Evolutionary conservation across 768 basidiomycete genomes (phyloP).

Genomic region (Tricholoma saponaceum): DNA sequence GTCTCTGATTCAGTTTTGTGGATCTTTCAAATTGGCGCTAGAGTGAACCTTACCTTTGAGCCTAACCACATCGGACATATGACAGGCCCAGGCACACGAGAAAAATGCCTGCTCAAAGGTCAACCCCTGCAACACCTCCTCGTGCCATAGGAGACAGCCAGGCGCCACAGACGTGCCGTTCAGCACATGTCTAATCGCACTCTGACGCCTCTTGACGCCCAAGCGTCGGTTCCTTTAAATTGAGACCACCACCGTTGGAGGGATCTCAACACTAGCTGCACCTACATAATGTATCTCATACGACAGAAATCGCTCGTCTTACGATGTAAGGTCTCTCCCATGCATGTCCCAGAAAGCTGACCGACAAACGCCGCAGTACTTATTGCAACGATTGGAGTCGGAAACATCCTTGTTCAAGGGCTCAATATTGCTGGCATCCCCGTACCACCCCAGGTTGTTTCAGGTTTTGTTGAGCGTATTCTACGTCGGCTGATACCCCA

Average conservation of each 20-base stretch:
- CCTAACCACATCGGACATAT: background rate
- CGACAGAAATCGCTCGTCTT: background rate
- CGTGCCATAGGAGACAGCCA: background rate
- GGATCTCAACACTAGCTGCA: background rate
- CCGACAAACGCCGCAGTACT: background rate
- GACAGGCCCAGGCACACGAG: background rate
- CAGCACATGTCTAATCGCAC: background rate
- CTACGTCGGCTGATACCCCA: background rate
- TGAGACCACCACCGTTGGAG: background rate
- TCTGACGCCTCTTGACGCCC: background rate
- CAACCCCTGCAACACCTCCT: no score
- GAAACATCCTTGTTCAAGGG: background rate
- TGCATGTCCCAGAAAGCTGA: background rate
- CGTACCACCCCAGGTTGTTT: background rate
- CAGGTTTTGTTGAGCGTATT: background rate
- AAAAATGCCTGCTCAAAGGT: background rate
- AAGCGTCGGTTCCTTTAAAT: background rate
- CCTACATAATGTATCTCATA: background rate
- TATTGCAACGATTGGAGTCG: background rate
- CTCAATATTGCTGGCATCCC: background rate
- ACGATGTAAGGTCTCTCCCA: background rate
- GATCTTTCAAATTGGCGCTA: background rate
- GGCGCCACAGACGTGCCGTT: background rate
- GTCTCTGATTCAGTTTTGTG: no score
- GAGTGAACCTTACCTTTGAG: background rate